Evolutionary conservation across 495 filamentous ascomycete species (phyloP).

Genomic region (Xylona heveae): DNA sequence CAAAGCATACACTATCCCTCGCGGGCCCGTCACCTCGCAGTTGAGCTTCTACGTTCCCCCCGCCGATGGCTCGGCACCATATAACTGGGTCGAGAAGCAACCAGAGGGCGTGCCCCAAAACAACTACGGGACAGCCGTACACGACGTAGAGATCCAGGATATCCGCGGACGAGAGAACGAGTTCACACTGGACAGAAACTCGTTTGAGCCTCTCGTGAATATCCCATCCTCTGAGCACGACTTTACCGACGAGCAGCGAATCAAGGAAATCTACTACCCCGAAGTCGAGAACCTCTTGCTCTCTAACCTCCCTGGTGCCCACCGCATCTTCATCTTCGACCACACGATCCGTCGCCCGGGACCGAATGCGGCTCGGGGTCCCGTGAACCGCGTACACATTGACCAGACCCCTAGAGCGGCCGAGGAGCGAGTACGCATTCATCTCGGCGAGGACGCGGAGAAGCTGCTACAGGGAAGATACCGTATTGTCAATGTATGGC

Average conservation of each 20-base stretch:
- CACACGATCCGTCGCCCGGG: constrained; percentile 59
- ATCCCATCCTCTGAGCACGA: constrained; percentile 30
- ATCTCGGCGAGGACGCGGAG: constrained; percentile 36
- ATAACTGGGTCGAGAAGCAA: constrained; percentile 45
- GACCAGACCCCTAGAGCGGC: constrained; percentile 58
- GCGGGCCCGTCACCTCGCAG: constrained; percentile 39
- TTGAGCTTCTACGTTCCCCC: constrained; percentile 53
- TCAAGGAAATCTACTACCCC: constrained; percentile 57
- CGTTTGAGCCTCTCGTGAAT: constrained; percentile 36
- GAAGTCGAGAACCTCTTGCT: constrained; percentile 51
- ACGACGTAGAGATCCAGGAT: constrained; percentile 36
- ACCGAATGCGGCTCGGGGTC: constrained; percentile 29
- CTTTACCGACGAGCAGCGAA: constrained; percentile 41
- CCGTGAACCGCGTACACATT: constrained; percentile 57
- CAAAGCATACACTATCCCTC: no score
- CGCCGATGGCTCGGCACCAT: constrained; percentile 37
- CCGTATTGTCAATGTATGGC: constrained; percentile 80
- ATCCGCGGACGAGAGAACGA: constrained; percentile 37
- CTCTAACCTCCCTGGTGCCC: constrained; percentile 33
- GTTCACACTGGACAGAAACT: constrained; percentile 51
- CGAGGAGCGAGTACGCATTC: constrained; percentile 37
- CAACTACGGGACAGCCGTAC: constrained; percentile 30
- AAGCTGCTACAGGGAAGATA: constrained; percentile 36
- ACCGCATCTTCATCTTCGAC: constrained; percentile 60
- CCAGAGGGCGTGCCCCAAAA: constrained; percentile 34